Base-by-base conservation (phyloP, 192 early-diverging fungal genomes). In the Mortierella antarctica region DNA sequence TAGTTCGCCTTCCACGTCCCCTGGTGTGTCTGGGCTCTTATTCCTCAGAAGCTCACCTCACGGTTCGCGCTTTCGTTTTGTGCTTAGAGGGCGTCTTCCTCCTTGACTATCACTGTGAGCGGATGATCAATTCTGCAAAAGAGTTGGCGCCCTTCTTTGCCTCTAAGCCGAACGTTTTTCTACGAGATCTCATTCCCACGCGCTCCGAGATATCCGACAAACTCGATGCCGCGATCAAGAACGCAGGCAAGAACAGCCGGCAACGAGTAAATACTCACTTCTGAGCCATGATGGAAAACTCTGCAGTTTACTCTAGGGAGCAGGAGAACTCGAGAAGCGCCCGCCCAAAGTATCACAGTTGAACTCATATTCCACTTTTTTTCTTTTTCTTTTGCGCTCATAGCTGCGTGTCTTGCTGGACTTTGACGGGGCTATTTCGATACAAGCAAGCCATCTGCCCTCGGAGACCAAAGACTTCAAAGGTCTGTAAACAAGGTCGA, bases 91-190 rank as follows among this genome's bases (percentile, higher is more conserved):
- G 77, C 5, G 13, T 80, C n/a, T 80, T 80, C 65, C 55, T 80
- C 15, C 17, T 67, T 45, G 77, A 80, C 18, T 72, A 68, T 10
- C 77, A 80, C 21, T 80, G 69, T 44, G 70, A 71, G 0, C 77
- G 77, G 10, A 80, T 80, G 77, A 67, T 80, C 53, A 67, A 51
- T 12, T 80, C 77, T 7, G 77, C 77, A 10, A 80, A 80, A 55
- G 54, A 47, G 3, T 49, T 80, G 45, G 77, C 70, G 4, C 10
- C 13, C 0, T 80, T 68, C 45, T 68, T 68, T 47, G 44, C 69
- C 8, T 57, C 18, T 21, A 54, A 80, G 18, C 69, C 55, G 18
- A 65, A 80, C n/a, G 46, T 6, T 39, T 80, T 80, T 31, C 44
- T 80, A 5, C 64, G 23, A 2, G 77, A 80, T 4, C 65, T 72